Base-by-base conservation (phyloP, 441 rosid species). In the Codiaeum variegatum region DNA sequence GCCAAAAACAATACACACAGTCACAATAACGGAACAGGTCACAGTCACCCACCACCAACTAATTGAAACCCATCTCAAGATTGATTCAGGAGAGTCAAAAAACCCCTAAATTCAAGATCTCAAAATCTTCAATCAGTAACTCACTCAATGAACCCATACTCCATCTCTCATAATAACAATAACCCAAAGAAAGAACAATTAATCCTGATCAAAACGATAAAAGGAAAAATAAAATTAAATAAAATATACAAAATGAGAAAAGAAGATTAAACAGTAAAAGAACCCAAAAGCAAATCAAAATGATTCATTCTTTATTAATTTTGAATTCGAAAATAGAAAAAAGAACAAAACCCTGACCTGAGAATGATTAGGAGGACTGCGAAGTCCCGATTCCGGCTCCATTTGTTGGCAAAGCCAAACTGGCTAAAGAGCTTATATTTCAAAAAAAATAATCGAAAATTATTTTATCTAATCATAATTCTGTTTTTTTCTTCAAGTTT, bases 351-450 rank as follows among this genome's bases (percentile, higher is more conserved):
- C 54, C 71, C 72, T 65, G 66, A 86, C 90, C 82, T 75, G 83
- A 78, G 88, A 78, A 69, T 83, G 85, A 77, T 79, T 79, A 72
- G 82, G 77, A 74, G 81, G 51, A 52, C 81, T 60, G 16, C 77
- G 74, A 76, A 76, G 62, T 78, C 86, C 87, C 74, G 88, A 79
- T 76, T 85, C 88, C n/a, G 86, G 72, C 81, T 81, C 88, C 90
- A 85, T 78, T 12, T 54, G 12, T 54, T 4, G 42, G 24, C n/a
- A 10, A 36, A 28, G 56, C n/a, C 36, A 71, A 29, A 31, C 59
- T 29, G 40, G 12, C 29, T 26, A 36, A 0, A 28, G 11, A 44
- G 52, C 67, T 44, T 5, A 4, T 19, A 34, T 34, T 10, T 19
- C n/a, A n/a, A n/a, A n/a, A n/a, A n/a, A n/a, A n/a, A n/a, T 31